phyloP scores from a whole-genome alignment of 208 protist genomes.

The Trypanosoma lewisi region DNA sequence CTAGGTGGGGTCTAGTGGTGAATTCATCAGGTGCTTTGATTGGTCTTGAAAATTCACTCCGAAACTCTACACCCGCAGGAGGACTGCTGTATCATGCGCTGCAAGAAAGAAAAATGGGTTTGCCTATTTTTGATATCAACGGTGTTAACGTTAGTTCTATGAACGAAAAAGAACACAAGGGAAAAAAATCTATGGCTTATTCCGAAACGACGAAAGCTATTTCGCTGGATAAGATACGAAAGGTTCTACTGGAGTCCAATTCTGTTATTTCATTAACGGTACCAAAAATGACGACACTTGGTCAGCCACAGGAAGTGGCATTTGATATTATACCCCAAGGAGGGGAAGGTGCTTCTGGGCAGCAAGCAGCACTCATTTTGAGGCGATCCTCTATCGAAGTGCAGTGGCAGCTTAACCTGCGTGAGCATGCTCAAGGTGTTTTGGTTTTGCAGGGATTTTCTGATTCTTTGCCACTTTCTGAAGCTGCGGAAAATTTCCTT shows the following conservation, averaged over 20 bases:
- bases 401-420: constrained; percentile 51
- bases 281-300: constrained; percentile 20
- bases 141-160: constrained; percentile 26
- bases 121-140: constrained; percentile 51
- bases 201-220: constrained; percentile 16
- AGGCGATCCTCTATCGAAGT: constrained; percentile 38
- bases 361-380: constrained; percentile 57
- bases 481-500: constrained; percentile 46
- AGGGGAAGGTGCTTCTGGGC: constrained; percentile 46
- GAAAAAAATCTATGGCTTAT: neutral
- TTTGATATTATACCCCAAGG: constrained; percentile 49
- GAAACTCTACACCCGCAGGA: constrained; percentile 39
- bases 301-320: constrained; percentile 44
- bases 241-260: constrained; percentile 9
- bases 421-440: neutral
- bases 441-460: constrained; percentile 33
- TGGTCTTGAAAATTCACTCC: constrained; percentile 47
- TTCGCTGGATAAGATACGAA: constrained; percentile 28
- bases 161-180: constrained; percentile 21
- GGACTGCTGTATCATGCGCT: constrained; percentile 41
- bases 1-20: constrained; percentile 56
- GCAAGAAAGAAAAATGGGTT: constrained; percentile 30
- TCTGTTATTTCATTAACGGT: constrained; percentile 17
- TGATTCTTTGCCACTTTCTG: constrained; percentile 33
- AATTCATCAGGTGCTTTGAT: constrained; percentile 39